phyloP scores from a whole-genome alignment of 1,284 basidiomycete species.

The Stereum hirsutum region DNA sequence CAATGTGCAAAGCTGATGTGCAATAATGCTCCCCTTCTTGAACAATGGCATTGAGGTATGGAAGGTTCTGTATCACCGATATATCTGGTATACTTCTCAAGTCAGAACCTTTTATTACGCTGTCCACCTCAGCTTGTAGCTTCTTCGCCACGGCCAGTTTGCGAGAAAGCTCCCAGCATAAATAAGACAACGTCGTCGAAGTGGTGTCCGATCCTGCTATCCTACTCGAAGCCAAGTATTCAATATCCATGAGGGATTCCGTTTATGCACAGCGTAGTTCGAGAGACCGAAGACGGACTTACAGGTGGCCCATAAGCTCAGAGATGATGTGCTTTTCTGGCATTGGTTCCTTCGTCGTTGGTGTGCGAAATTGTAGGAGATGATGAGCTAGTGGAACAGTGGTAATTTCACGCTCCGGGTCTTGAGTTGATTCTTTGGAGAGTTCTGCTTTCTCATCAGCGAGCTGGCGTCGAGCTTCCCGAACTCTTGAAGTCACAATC shows the following conservation, averaged over 20 bases:
- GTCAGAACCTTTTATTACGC: constrained; percentile 37
- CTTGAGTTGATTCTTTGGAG: too few relatives aligned
- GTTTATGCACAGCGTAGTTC: too few relatives aligned
- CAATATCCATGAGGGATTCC: neutral
- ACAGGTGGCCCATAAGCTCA: too few relatives aligned
- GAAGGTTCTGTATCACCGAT: constrained; percentile 45
- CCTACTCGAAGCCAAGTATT: constrained; percentile 22
- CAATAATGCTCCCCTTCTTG: constrained; percentile 50
- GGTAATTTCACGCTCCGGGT: too few relatives aligned
- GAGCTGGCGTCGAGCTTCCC: too few relatives aligned
- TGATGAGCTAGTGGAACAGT: too few relatives aligned
- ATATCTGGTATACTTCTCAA: constrained; percentile 42
- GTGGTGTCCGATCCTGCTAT: constrained; percentile 71
- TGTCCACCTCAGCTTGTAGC: constrained; percentile 60
- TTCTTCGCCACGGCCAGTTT: constrained; percentile 55
- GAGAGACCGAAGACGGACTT: too few relatives aligned
- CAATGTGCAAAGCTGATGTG: neutral
- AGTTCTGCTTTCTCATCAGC: too few relatives aligned
- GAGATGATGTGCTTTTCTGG: too few relatives aligned
- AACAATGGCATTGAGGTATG: constrained; percentile 66
- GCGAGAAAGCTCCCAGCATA: constrained; percentile 67
- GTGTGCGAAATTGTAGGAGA: too few relatives aligned
- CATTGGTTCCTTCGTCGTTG: neutral
- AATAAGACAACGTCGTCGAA: constrained; percentile 58
- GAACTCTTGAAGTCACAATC: too few relatives aligned